Evolutionary conservation across 2,329 filamentous ascomycete species (phyloP).

Genomic region (Huntiella omanensis): DNA sequence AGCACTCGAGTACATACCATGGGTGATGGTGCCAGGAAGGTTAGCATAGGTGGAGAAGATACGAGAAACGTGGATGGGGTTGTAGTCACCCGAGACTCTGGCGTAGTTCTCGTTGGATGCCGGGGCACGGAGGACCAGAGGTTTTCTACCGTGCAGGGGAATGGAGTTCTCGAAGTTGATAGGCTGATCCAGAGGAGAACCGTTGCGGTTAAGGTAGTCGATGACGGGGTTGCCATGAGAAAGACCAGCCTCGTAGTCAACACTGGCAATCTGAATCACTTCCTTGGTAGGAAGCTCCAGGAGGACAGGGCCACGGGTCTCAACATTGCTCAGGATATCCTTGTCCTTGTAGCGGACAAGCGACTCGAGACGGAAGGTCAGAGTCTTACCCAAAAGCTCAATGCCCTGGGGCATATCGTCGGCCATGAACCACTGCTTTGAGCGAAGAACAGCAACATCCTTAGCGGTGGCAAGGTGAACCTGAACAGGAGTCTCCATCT

Average conservation of each 20-base stretch:
- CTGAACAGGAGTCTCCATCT: constrained; percentile 88
- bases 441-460: constrained; percentile 82
- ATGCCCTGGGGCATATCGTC: constrained; percentile 52
- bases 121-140: constrained; percentile 73
- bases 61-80: constrained; percentile 94
- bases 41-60: constrained; percentile 94
- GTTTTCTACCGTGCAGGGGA: constrained; percentile 79
- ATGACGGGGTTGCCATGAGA: constrained; percentile 94
- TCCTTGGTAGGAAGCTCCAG: constrained; percentile 94
- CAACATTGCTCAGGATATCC: constrained; percentile 73
- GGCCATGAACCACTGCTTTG: constrained; percentile 93
- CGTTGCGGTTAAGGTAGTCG: constrained; percentile 85
- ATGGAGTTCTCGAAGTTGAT: constrained; percentile 96
- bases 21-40: constrained; percentile 89
- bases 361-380: constrained; percentile 90
- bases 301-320: constrained; percentile 82
- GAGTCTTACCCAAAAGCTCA: constrained; percentile 76
- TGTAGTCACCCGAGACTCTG: constrained; percentile 93
- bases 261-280: constrained; percentile 88
- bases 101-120: constrained; percentile 97
- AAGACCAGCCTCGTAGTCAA: constrained; percentile 79
- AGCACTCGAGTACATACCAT: constrained; percentile 98
- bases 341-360: constrained; percentile 89
- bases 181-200: constrained; percentile 83
- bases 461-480: constrained; percentile 71